phyloP scores from a whole-genome alignment of 176 grass and related monocot genomes.

The Paspalum vaginatum region DNA sequence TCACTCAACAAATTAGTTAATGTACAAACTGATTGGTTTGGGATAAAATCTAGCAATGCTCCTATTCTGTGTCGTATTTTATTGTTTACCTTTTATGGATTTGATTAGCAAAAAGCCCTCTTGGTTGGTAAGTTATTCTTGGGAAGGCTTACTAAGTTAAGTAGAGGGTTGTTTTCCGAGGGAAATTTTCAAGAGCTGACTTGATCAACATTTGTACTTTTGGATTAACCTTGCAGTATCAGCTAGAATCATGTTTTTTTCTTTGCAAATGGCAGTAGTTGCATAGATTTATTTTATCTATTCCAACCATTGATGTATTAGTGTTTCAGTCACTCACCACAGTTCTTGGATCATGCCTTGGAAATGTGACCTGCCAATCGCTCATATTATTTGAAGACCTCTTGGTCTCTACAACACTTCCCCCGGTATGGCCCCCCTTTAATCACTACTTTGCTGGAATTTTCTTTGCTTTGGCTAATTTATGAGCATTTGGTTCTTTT shows the following conservation, averaged over 20 bases:
- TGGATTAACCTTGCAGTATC: slow-evolving; percentile 6
- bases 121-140: background rate
- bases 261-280: slow-evolving; percentile 23
- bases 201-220: slow-evolving; percentile 14
- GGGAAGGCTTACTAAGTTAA: background rate
- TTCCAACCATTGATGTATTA: slow-evolving; percentile 58
- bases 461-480: slow-evolving; percentile 31
- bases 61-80: slow-evolving; percentile 1
- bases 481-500: slow-evolving; percentile 22
- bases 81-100: slow-evolving; percentile 6
- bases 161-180: background rate
- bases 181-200: background rate
- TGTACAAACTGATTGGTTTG: background rate
- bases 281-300: slow-evolving; percentile 31
- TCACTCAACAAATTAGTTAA: too few relatives aligned
- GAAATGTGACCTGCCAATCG: slow-evolving; percentile 63
- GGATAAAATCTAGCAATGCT: background rate
- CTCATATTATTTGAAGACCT: slow-evolving; percentile 95
- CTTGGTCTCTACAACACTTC: slow-evolving; percentile 82
- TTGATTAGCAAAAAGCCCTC: background rate
- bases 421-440: slow-evolving; percentile 60
- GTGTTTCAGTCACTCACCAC: slow-evolving; percentile 83
- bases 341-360: slow-evolving; percentile 75
- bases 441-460: slow-evolving; percentile 29
- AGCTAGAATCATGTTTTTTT: slow-evolving; percentile 20